These are phyloP conservation scores for Pseudogymnoascus sp. DNA, from an alignment of 2,329 filamentous ascomycete genomes.

Conservation along the genomic window DNA sequence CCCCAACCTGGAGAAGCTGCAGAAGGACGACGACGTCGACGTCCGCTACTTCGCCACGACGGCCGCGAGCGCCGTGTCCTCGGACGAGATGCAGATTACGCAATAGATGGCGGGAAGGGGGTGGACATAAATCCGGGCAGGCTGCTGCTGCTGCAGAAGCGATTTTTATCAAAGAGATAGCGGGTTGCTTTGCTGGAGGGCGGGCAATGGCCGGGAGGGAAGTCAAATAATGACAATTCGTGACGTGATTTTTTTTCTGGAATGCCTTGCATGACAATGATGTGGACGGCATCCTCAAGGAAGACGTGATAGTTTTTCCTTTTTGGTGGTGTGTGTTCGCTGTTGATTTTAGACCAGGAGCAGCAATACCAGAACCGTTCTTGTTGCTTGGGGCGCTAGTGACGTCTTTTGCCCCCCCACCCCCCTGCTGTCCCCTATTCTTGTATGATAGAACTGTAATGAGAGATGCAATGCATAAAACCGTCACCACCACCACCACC, in stretches of 20 bases:
- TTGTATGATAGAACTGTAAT: constrained; percentile 1
- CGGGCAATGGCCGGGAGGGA: not conserved
- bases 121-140: constrained; percentile 9
- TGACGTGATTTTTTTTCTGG: constrained; percentile 11
- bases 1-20: constrained; percentile 86
- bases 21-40: constrained; percentile 96
- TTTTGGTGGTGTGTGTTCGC: constrained; percentile 11
- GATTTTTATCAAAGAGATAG: not conserved
- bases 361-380: constrained; percentile 26
- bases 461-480: not conserved
- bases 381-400: not conserved
- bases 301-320: constrained; percentile 1
- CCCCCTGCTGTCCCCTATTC: not conserved
- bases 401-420: not conserved
- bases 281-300: constrained; percentile 1
- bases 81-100: constrained; percentile 47
- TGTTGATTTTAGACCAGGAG: constrained; percentile 26
- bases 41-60: constrained; percentile 96
- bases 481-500: not conserved
- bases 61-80: constrained; percentile 51
- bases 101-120: constrained; percentile 26
- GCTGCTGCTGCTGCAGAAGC: constrained; percentile 17
- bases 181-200: constrained; percentile 16
- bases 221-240: constrained; percentile 15
- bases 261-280: constrained; percentile 7